Percentiles rank a stretch among this genome's conserved stretches.
Evolutionary conservation across 2,329 filamentous ascomycete species (phyloP).

Genomic region (Xylariaceae sp.): DNA sequence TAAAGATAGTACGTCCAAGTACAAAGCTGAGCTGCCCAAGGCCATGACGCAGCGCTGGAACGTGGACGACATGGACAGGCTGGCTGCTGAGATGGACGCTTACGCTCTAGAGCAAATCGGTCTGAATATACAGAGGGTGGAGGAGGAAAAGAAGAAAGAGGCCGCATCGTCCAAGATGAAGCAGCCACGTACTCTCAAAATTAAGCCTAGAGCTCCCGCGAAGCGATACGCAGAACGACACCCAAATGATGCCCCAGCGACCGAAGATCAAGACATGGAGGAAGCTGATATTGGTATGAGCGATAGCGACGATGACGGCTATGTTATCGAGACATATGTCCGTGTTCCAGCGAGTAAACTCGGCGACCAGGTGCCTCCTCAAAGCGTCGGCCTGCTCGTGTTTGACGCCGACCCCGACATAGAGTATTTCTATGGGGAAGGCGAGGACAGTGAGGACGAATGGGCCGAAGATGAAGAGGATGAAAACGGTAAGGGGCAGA

Average conservation of each 20-base stretch:
- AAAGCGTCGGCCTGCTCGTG: constrained; percentile 48
- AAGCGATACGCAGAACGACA: constrained; percentile 50
- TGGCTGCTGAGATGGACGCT: constrained; percentile 25
- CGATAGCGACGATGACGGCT: constrained; percentile 47
- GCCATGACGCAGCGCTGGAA: constrained; percentile 29
- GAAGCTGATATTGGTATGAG: constrained; percentile 27
- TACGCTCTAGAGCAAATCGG: constrained; percentile 54
- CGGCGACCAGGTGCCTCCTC: constrained; percentile 36
- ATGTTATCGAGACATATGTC: constrained; percentile 58
- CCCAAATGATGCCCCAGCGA: constrained; percentile 29
- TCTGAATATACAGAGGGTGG: constrained; percentile 40
- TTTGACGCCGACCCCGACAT: constrained; percentile 52
- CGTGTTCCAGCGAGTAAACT: constrained; percentile 49
- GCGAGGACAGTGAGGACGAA: constrained; percentile 56
- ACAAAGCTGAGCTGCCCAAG: constrained; percentile 21
- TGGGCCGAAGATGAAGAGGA: constrained; percentile 53
- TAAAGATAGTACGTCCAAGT: constrained; percentile 9
- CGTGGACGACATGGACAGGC: constrained; percentile 26
- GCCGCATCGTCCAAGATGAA: constrained; percentile 22
- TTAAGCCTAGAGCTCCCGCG: constrained; percentile 48
- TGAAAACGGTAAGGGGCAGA: constrained; percentile 48
- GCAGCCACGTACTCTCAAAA: constrained; percentile 45
- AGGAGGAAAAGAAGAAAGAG: constrained; percentile 30
- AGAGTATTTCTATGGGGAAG: constrained; percentile 52
- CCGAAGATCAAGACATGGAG: constrained; percentile 18